phyloP scores from a whole-genome alignment of 805 yeast species.

The Starmerella stellata region DNA sequence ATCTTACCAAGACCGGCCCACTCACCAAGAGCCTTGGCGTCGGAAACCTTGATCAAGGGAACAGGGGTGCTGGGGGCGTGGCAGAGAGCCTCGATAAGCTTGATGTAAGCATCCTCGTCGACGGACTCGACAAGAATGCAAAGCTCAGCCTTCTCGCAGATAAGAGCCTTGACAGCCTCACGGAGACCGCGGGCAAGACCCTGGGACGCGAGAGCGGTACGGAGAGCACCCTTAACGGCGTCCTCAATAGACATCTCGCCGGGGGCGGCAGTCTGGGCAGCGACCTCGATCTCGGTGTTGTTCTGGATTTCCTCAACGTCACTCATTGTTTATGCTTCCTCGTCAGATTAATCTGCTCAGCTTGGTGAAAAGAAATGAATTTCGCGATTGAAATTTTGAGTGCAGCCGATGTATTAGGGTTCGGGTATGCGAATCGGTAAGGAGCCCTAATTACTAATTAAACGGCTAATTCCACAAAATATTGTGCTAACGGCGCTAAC shows the following conservation, averaged over 20 bases:
- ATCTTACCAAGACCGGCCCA: conserved; percentile 99
- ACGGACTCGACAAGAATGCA: conserved; percentile 96
- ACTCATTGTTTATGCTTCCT: conserved; percentile 36
- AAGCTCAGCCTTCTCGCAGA: conserved; percentile 94
- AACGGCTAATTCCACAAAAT: not conserved
- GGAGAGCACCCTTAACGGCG: conserved; percentile 92
- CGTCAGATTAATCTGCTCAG: conserved; percentile 21
- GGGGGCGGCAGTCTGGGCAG: conserved; percentile 62
- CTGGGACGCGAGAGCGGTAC: conserved; percentile 89
- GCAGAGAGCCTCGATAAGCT: conserved; percentile 98
- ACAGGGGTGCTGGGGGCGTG: conserved; percentile 92
- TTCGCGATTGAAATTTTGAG: not conserved
- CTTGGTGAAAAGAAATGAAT: conserved; percentile 6
- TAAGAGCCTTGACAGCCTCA: conserved; percentile 97
- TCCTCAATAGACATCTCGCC: conserved; percentile 93
- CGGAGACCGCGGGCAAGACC: conserved; percentile 99
- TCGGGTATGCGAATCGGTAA: too few relatives aligned
- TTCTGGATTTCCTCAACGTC: conserved; percentile 66
- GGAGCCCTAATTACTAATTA: conserved; percentile 1
- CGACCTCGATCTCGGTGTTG: conserved; percentile 46
- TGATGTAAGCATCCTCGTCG: conserved; percentile 90
- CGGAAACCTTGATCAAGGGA: conserved; percentile 97
- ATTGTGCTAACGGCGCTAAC: too few relatives aligned
- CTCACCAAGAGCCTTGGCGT: conserved; percentile 99
- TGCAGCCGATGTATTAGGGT: too few relatives aligned